A percentile compares a stretch with the other conserved stretches of the same genome.
These are phyloP conservation scores for Athelia sp. DNA, from an alignment of 1,284 basidiomycete species.

Conservation along the genomic window DNA sequence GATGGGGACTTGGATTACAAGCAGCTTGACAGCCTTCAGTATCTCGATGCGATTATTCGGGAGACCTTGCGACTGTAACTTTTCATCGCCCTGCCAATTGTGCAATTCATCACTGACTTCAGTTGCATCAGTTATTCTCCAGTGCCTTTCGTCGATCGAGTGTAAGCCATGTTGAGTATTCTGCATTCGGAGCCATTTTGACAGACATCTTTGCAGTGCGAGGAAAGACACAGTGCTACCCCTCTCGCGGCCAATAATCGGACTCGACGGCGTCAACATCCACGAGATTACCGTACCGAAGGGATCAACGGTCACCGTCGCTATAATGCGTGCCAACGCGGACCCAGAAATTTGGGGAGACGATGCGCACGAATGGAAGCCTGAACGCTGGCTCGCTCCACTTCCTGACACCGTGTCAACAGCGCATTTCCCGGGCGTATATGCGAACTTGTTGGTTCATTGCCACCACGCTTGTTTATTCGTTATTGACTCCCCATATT, in stretches of 20 bases:
- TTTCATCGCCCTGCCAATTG: not conserved
- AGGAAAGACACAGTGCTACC: conserved; percentile 18
- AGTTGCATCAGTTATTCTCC: conserved; percentile 3
- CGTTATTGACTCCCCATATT: too few species aligned
- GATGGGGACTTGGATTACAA: conserved; percentile 29
- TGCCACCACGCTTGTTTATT: too few species aligned
- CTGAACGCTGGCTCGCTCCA: conserved; percentile 11
- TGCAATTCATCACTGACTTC: too few species aligned
- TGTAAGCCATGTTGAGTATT: not conserved
- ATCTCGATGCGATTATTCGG: conserved; percentile 40
- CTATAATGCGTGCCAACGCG: conserved; percentile 16
- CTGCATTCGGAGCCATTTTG: conserved; percentile 13
- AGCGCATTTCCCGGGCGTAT: conserved; percentile 27
- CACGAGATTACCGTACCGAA: conserved; percentile 17
- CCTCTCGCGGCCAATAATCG: conserved; percentile 15
- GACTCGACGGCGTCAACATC: conserved; percentile 17
- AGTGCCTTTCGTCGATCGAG: conserved; percentile 4
- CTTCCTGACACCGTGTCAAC: conserved; percentile 13
- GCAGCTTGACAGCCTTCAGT: conserved; percentile 30
- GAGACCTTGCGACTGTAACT: conserved; percentile 42
- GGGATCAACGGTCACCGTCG: conserved; percentile 20
- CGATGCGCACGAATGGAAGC: conserved; percentile 15
- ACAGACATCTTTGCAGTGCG: conserved; percentile 12
- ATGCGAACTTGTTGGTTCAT: conserved; percentile 21
- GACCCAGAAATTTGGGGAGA: conserved; percentile 15